Conservation (phyloP, 2,329 filamentous ascomycete genomes). For the Coniochaeta hoffmannii region DNA sequence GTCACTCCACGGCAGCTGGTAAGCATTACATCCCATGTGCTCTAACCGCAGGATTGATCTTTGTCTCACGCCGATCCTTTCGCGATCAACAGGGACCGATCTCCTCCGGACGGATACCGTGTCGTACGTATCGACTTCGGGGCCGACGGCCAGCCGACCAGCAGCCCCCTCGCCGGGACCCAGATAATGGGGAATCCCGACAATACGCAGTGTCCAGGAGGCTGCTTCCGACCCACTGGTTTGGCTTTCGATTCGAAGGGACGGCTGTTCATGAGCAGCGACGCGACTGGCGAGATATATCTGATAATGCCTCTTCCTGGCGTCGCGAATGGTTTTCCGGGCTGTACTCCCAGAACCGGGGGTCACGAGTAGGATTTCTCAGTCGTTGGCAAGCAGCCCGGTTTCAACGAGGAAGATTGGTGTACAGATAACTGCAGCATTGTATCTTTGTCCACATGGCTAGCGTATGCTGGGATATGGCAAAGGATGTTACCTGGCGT, state of each 20-base stretch:
- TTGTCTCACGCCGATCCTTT: background rate
- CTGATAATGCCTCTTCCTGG: constrained; percentile 20
- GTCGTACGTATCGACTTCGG: constrained; percentile 2
- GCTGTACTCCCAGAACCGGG: background rate
- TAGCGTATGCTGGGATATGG: no score
- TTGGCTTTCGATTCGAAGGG: constrained; percentile 30
- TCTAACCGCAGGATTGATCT: background rate
- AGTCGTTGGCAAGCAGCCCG: background rate
- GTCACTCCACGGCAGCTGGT: constrained; percentile 54
- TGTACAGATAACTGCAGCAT: no score
- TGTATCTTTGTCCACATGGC: no score
- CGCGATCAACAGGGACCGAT: background rate
- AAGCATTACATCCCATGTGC: constrained; percentile 3
- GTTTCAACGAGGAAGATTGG: no score
- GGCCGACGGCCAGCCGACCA: background rate
- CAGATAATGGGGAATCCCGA: constrained; percentile 1
- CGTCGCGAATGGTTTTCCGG: background rate
- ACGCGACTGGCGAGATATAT: constrained; percentile 57
- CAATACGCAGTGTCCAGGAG: background rate
- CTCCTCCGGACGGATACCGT: constrained; percentile 3
- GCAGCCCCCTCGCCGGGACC: background rate
- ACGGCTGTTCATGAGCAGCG: constrained; percentile 53
- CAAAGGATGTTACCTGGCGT: no score
- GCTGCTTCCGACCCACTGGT: constrained; percentile 2
- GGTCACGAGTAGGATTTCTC: background rate